Base-by-base conservation (phyloP, 352 stramenopile genomes). In the Globisporangium apiculatum region DNA sequence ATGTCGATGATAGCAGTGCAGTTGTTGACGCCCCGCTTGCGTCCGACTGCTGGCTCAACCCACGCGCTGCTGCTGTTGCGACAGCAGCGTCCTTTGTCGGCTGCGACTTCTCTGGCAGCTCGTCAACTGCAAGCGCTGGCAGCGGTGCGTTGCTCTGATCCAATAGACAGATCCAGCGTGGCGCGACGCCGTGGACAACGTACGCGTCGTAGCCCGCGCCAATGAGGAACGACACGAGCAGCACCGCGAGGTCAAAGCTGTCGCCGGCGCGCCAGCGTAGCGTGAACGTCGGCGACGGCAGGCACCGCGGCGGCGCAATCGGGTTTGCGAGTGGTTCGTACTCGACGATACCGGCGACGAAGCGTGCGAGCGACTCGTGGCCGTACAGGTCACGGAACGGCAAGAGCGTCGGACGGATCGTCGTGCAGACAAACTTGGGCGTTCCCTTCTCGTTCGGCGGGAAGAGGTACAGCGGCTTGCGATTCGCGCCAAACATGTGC, bases 181-280 rank as follows among this genome's bases (percentile, higher is more conserved):
- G 89, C 4, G 91, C 93, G 11, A 75, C 64, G 2, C 96, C 96
- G 41, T 93, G 76, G 7, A 98, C 92, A 10, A 98, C 89, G 61
- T 97, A 98, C 3, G 95, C 95, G 60, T 99, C 95, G 64, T 98
- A 98, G 0, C 95, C 95, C 7, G 86, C 83, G 12, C 95, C 96
- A 42, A 98, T 75, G 11, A 99, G 74, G 45, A 98, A 97, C 8
- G 87, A 97, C 36, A 63, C 78, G 0, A 98, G 65, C 7, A 98
- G 59, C 42, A 89, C 78, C 5, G 93, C 79, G 51, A 98, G 76
- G 62, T 98, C 96, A 60, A 98, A 98, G 55, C 79, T 87, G 62
- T 98, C 96, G 18, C 91, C 96, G 14, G 85, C 77, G 35, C 76
- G 76, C 79, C 87, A 96, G 14, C 86, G 76, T 1, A 99, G 59